Evolutionary conservation across 2,329 filamentous ascomycete genomes (phyloP).

Genomic region (Verticillium longisporum): DNA sequence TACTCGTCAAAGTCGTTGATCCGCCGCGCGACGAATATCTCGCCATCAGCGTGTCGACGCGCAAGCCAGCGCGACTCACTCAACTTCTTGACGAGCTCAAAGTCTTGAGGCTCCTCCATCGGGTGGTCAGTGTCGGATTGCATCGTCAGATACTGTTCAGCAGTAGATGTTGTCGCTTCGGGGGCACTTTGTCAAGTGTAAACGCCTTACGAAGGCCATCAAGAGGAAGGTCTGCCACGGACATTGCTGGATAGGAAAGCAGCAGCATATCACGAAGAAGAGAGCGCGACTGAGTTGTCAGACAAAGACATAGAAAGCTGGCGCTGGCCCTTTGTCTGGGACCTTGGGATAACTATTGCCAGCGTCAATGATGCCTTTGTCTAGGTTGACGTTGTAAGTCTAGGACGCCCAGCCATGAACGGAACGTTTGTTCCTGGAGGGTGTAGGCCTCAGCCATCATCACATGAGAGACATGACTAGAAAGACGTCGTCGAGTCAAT

Average conservation of each 20-base stretch:
- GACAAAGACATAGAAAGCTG: neutral
- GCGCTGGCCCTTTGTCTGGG: neutral
- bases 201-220: neutral
- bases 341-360: neutral
- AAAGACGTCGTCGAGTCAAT: too few species aligned
- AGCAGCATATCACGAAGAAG: neutral
- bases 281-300: neutral
- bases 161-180: too few species aligned
- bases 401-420: neutral
- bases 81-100: slow-evolving; percentile 22
- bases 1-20: slow-evolving; percentile 12
- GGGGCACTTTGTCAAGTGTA: too few species aligned
- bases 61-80: slow-evolving; percentile 24
- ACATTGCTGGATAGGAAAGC: neutral
- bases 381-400: neutral
- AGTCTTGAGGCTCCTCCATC: slow-evolving; percentile 8
- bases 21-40: slow-evolving; percentile 24
- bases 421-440: neutral
- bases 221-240: neutral
- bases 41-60: slow-evolving; percentile 18
- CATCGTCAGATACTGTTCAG: neutral
- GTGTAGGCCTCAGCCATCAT: too few species aligned
- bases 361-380: neutral
- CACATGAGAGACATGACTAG: neutral
- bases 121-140: neutral